Evolutionary conservation across 169 alveolate species (phyloP).

Genomic region (Plasmodium vinckei): DNA sequence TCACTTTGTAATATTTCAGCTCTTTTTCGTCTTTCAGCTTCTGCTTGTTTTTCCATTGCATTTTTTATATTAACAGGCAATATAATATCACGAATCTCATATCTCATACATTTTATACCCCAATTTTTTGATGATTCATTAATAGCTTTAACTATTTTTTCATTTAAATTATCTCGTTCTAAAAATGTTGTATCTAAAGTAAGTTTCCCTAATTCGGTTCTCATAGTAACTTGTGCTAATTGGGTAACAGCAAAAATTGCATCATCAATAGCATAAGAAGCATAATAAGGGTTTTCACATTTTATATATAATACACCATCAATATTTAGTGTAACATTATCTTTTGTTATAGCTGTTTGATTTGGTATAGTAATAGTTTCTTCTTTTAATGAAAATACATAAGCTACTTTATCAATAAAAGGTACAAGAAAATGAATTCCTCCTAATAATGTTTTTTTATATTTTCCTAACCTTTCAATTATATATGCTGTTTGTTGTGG

Average conservation of each 20-base stretch:
- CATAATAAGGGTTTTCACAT: conserved; percentile 89
- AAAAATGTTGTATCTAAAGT: conserved; percentile 95
- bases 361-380: conserved; percentile 93
- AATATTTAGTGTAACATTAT: conserved; percentile 93
- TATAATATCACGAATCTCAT: conserved; percentile 95
- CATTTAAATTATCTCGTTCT: conserved; percentile 94
- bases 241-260: conserved; percentile 94
- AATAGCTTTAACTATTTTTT: conserved; percentile 91
- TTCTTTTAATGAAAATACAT: conserved; percentile 94
- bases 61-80: conserved; percentile 93
- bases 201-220: conserved; percentile 96
- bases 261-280: conserved; percentile 95
- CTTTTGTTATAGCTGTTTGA: conserved; percentile 96
- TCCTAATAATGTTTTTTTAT: conserved; percentile 88
- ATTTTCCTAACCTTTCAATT: conserved; percentile 94
- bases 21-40: conserved; percentile 95
- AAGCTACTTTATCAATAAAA: conserved; percentile 92
- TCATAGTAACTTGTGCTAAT: conserved; percentile 96
- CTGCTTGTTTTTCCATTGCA: conserved; percentile 96
- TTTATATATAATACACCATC: conserved; percentile 95
- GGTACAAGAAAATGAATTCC: conserved; percentile 95
- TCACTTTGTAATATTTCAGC: conserved; percentile 94
- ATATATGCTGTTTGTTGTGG: conserved; percentile 95
- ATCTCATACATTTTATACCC: conserved; percentile 95
- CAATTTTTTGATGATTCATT: conserved; percentile 93